Evolutionary conservation across 1,284 basidiomycete genomes (phyloP), one percentile per base, ranked within the genome.

Genomic region (Salmacisia buchloeana): DNA sequence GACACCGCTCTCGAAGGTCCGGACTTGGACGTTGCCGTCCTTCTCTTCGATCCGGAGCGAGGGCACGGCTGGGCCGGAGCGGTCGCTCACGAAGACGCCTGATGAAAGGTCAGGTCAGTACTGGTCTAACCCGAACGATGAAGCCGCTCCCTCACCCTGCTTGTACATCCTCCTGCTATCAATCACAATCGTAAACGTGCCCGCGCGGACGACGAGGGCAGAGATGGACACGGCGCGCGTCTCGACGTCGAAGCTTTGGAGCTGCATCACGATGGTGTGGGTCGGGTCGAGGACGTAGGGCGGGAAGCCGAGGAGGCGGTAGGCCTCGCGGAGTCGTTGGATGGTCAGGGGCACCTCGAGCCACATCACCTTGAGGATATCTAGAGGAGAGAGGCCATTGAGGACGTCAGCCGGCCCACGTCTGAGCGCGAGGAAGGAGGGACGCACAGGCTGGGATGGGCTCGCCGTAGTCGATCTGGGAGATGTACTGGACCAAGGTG

Each of bases 161-260:
- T 54, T 54, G 29, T 54, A 54, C 49, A 54, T 54, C 13, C 49
- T 27, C 27, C 27, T 54, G 49, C 49, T 54, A 33, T 54, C 49
- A n/a, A 54, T 27, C 27, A 54, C 49, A 54, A 54, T 33, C 2
- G 49, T 54, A n/a, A 54, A 54, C 5, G 7, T 31, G 27, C 49
- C 49, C 9, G 49, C 27, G 4, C 49, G 25, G 2, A 54, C 15
- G 27, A 54, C 49, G 25, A 54, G 49, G 31, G 49, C 49, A 25
- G 49, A 54, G 49, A 54, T 54, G 25, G 49, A 31, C 27, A 54
- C 25, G 25, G 49, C 25, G 25, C 49, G 49, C 15, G 49, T 54
- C 3, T 54, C 49, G 49, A 54, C 49, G 27, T 54, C 49, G 49
- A 54, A 54, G 49, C 49, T 54, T 15, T 54, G 49, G 7, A 54